phyloP scores from a whole-genome alignment of 2,329 filamentous ascomycete genomes.

The Colletotrichum gloeosporioides region DNA sequence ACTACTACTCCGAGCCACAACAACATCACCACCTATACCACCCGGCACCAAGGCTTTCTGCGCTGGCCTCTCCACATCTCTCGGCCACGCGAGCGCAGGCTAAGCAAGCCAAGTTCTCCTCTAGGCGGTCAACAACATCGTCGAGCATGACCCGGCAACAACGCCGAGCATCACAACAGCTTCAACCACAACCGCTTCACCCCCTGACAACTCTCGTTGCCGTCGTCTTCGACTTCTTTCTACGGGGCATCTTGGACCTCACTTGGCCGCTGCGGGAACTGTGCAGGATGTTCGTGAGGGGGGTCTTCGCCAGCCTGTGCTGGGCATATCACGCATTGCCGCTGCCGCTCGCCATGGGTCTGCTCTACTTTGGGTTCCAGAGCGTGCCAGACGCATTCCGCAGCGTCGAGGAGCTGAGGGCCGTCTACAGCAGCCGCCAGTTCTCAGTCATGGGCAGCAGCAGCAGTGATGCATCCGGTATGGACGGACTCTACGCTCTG shows the following conservation, averaged over 20 bases:
- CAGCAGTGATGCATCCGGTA: not conserved
- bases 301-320: conserved; percentile 5
- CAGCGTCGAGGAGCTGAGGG: conserved; percentile 8
- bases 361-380: conserved; percentile 18
- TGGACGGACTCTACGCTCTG: conserved; percentile 15
- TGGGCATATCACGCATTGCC: conserved; percentile 17
- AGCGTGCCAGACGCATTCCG: conserved; percentile 10
- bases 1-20: not conserved
- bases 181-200: conserved; percentile 5
- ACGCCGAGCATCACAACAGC: not conserved
- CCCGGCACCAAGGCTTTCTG: conserved; percentile 17
- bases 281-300: not conserved
- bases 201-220: conserved; percentile 5
- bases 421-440: not conserved
- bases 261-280: conserved; percentile 15
- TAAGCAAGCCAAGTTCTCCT: conserved; percentile 7
- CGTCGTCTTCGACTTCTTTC: conserved; percentile 13
- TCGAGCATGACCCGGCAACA: conserved; percentile 7
- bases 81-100: not conserved
- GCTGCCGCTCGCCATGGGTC: conserved; percentile 10
- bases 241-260: conserved; percentile 12
- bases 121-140: not conserved
- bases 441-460: not conserved
- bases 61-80: conserved; percentile 6
- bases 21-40: conserved; percentile 13